Percentiles rank a stretch among this genome's conserved stretches.
Evolutionary conservation across 495 filamentous ascomycete genomes (phyloP).

Genomic region (Cercophora sp.): DNA sequence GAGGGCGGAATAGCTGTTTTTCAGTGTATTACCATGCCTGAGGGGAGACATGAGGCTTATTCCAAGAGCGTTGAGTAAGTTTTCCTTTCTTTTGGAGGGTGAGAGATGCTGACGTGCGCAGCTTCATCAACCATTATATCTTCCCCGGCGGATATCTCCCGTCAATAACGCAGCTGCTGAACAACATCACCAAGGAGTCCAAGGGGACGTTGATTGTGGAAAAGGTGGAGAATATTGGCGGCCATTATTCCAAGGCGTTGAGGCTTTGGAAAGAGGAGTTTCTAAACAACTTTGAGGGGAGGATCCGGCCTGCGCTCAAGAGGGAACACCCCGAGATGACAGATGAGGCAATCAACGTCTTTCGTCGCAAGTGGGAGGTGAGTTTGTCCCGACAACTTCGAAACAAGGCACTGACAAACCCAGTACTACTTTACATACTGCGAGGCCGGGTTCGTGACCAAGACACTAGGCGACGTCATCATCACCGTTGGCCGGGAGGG

Average conservation of each 20-base stretch:
- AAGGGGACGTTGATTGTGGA: constrained; percentile 58
- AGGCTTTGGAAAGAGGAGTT: constrained; percentile 65
- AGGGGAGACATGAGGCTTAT: constrained; percentile 48
- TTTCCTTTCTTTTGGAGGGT: neutral
- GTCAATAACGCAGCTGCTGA: constrained; percentile 58
- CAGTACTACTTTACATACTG: constrained; percentile 73
- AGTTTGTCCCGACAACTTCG: no score
- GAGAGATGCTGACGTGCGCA: constrained; percentile 11
- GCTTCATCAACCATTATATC: constrained; percentile 70
- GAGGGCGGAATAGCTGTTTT: constrained; percentile 64
- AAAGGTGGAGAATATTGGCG: constrained; percentile 62
- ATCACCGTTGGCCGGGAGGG: constrained; percentile 64
- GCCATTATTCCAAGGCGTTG: constrained; percentile 65
- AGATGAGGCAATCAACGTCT: constrained; percentile 56
- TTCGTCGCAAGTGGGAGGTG: constrained; percentile 65
- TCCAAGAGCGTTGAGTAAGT: constrained; percentile 44
- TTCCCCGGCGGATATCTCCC: constrained; percentile 72
- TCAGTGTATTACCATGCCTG: constrained; percentile 74
- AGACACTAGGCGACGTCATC: constrained; percentile 67
- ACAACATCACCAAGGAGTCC: constrained; percentile 54
- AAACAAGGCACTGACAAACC: no score
- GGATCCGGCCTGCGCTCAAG: constrained; percentile 53
- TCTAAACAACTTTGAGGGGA: constrained; percentile 52
- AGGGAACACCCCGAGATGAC: constrained; percentile 52
- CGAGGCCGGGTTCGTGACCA: constrained; percentile 66